Evolutionary conservation across 2,329 filamentous ascomycete genomes (phyloP), one percentile per base, ranked within the genome.

Genomic region (Fusarium oxysporum): DNA sequence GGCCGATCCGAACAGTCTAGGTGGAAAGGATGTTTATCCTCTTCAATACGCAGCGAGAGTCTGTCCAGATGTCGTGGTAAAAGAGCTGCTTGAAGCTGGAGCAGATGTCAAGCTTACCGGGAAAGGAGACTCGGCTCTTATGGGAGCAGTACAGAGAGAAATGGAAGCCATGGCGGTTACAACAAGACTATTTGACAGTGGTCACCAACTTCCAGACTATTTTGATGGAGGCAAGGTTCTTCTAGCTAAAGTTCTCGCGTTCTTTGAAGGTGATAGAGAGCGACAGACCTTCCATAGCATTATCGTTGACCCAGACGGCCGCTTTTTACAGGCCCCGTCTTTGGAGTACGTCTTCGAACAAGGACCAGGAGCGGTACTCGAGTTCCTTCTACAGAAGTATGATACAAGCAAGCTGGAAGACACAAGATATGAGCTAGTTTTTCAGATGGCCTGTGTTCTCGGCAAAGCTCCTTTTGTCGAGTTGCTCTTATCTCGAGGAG

Each of bases 281-380:
- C 35, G 28, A 6, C 25, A 33, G 14, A 30, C 5, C 3, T 58
- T 38, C 21, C 21, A 28, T 5, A 17, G n/a, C 14, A 33, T 53
- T n/a, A 5, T 25, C 12, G 47, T 12, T 12, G n/a, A 33, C 12
- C 37, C 44, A 35, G 47, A 60, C 5, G 47, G 47, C 13, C 37
- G 43, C 30, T 70, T 70, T 23, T 8, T 16, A 25, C 6, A 17
- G n/a, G 14, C 43, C 11, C 40, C 38, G 45, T 21, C 57, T 7
- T 45, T 71, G 35, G 54, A 56, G 23, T 55, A 60, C 3, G 62
- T 63, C 19, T 71, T 71, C 16, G 33, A 60, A 45, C 11, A 56
- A 19, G 66, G 69, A 2, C 43, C 69, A 35, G 57, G 47, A 19
- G 57, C 19, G 19, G 19, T 55, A 21, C 35, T 55, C 32, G 47